Evolutionary conservation across 805 yeast genomes (phyloP).

Genomic region (Kodamaea fukazawae): DNA sequence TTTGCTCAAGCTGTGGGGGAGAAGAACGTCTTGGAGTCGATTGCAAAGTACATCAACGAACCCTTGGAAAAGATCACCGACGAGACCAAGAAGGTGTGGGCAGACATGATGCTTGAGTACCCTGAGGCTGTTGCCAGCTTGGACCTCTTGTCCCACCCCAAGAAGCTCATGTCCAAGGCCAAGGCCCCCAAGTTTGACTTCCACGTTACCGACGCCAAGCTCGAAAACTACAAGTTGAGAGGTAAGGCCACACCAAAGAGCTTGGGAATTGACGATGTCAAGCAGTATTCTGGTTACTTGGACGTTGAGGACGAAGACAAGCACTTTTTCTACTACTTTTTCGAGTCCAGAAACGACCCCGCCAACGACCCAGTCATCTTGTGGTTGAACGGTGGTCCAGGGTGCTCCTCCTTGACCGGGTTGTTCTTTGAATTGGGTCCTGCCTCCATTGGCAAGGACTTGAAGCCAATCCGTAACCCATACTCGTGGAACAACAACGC

Average conservation of each 20-base stretch:
- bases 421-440: constrained; percentile 92
- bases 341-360: constrained; percentile 89
- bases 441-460: constrained; percentile 61
- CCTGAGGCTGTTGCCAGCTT: constrained; percentile 55
- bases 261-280: constrained; percentile 77
- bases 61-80: constrained; percentile 48
- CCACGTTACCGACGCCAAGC: constrained; percentile 37
- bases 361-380: constrained; percentile 78
- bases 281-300: constrained; percentile 82
- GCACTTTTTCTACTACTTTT: constrained; percentile 91
- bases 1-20: constrained; percentile 11
- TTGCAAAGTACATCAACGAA: constrained; percentile 50
- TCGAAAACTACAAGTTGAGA: constrained; percentile 56
- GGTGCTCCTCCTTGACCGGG: constrained; percentile 90
- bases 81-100: constrained; percentile 55
- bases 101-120: constrained; percentile 58
- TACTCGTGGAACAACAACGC: constrained; percentile 92
- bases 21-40: constrained; percentile 40
- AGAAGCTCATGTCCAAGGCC: constrained; percentile 17
- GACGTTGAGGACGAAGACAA: constrained; percentile 81
- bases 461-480: constrained; percentile 75
- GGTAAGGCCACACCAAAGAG: constrained; percentile 57
- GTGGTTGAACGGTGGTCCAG: constrained; percentile 97
- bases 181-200: constrained; percentile 30
- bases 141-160: constrained; percentile 51